Evolutionary conservation across 164 flowering plant genomes (phyloP).

Genomic region (Tetrastigma voinierianum): DNA sequence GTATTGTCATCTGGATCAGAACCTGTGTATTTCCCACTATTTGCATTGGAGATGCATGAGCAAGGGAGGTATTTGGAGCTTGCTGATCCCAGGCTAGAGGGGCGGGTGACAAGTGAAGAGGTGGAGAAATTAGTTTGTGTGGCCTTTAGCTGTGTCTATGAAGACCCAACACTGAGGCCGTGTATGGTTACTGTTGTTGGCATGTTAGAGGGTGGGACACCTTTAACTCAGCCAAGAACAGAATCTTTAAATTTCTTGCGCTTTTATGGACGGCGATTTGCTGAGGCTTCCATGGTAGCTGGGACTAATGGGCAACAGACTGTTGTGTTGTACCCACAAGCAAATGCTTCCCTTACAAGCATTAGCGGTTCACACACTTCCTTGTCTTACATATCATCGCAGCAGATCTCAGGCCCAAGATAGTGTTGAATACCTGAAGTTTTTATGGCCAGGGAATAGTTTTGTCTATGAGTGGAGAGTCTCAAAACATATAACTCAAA

Average conservation of each 20-base stretch:
- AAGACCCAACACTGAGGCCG: constrained; percentile 79
- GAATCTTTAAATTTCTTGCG: constrained; percentile 68
- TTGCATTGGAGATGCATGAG: constrained; percentile 88
- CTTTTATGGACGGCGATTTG: constrained; percentile 69
- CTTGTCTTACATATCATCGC: constrained; percentile 58
- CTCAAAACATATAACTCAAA: not conserved
- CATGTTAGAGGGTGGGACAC: constrained; percentile 77
- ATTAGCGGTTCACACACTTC: constrained; percentile 24
- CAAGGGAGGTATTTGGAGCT: constrained; percentile 70
- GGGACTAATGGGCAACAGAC: constrained; percentile 21
- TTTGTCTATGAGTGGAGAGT: not conserved
- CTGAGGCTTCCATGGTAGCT: constrained; percentile 48
- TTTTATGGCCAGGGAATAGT: constrained; percentile 1
- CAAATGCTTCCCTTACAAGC: constrained; percentile 21
- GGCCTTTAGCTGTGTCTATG: constrained; percentile 87
- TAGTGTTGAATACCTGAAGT: constrained; percentile 15
- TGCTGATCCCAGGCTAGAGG: constrained; percentile 68
- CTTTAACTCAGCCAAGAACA: constrained; percentile 43
- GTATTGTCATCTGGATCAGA: constrained; percentile 34
- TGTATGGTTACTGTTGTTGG: constrained; percentile 70
- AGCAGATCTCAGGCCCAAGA: constrained; percentile 72
- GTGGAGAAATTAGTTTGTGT: constrained; percentile 71
- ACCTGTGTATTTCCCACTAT: constrained; percentile 63
- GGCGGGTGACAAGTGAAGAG: constrained; percentile 58
- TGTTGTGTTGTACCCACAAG: constrained; percentile 21